Percentiles rank a stretch among this genome's conserved stretches.
Evolutionary conservation across 169 alveolate species (phyloP).

Genomic region (Theileria equi): DNA sequence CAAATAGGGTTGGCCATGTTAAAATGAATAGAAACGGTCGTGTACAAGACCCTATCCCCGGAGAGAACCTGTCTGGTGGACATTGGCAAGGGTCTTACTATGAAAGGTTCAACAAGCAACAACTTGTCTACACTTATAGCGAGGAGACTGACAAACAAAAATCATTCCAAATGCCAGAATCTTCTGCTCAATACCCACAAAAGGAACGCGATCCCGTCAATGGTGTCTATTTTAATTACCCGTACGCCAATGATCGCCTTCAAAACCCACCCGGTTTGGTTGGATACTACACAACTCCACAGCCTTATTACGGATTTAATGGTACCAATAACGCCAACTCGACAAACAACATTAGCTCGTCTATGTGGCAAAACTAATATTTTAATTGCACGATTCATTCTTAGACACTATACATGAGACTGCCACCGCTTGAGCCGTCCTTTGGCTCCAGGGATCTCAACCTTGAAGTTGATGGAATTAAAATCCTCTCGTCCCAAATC

Average conservation of each 20-base stretch:
- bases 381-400: not conserved
- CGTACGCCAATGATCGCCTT: constrained; percentile 35
- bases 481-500: constrained; percentile 21
- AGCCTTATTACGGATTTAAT: constrained; percentile 51
- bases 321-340: constrained; percentile 28
- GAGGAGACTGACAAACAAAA: not conserved
- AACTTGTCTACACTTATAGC: not conserved
- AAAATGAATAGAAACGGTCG: too few relatives aligned
- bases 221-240: constrained; percentile 37
- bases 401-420: not conserved
- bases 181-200: not conserved
- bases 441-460: too few relatives aligned
- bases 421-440: too few relatives aligned
- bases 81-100: not conserved
- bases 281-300: constrained; percentile 49
- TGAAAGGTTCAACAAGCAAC: not conserved
- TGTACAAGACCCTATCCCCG: not conserved
- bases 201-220: not conserved
- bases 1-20: too few relatives aligned
- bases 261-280: constrained; percentile 62
- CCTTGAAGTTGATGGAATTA: not conserved
- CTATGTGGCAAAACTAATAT: constrained; percentile 61
- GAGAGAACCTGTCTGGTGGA: too few relatives aligned
- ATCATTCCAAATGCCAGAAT: too few relatives aligned
- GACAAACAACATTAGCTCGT: constrained; percentile 33